phyloP scores from a whole-genome alignment of 179 eudicot species.

The Spergularia azorica region DNA sequence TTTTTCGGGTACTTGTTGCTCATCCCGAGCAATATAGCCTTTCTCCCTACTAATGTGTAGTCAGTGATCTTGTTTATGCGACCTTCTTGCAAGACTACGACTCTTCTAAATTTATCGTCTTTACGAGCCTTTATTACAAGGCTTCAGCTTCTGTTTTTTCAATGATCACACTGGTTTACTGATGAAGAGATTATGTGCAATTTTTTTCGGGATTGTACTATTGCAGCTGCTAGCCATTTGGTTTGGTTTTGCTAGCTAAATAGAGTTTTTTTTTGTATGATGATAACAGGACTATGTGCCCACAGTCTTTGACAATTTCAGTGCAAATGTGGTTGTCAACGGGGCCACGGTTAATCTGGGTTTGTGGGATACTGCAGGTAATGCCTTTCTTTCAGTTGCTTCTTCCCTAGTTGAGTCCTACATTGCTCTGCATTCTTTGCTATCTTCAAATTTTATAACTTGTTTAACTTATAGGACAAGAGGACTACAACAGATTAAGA shows the following conservation, averaged over 20 bases:
- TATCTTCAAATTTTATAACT: background rate
- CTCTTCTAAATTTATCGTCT: no score
- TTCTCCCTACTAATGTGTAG: no score
- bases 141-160: conserved; percentile 7
- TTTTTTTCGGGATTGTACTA: background rate
- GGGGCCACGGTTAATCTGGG: conserved; percentile 51
- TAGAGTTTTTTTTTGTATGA: conserved; percentile 1
- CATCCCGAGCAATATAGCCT: no score
- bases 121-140: background rate
- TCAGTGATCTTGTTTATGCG: no score
- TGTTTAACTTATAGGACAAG: conserved; percentile 36
- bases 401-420: background rate
- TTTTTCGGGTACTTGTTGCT: no score
- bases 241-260: background rate
- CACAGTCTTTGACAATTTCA: conserved; percentile 50
- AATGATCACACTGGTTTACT: background rate
- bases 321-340: conserved; percentile 52
- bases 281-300: conserved; percentile 48
- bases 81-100: no score
- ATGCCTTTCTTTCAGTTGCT: conserved; percentile 2
- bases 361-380: conserved; percentile 54
- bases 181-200: background rate
- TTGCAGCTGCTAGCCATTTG: background rate
- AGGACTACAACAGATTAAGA: conserved; percentile 53
- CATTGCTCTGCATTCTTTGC: background rate